phyloP scores from a whole-genome alignment of 2,329 filamentous ascomycete species.

The Pseudogymnoascus sp. region DNA sequence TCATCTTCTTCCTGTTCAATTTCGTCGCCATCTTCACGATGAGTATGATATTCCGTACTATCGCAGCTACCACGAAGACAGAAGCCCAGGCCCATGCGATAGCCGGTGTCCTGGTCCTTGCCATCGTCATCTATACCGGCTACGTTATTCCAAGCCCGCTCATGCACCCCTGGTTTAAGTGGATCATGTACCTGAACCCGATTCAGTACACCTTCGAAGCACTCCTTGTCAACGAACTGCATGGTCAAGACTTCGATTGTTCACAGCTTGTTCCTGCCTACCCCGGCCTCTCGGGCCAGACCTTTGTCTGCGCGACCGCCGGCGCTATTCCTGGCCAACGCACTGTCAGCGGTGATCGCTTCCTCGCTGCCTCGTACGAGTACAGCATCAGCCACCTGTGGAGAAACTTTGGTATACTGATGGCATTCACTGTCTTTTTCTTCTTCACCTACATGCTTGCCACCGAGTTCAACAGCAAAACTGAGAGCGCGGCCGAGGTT shows the following conservation, averaged over 20 bases:
- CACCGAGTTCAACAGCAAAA: conserved; percentile 55
- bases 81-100: conserved; percentile 54
- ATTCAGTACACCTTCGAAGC: conserved; percentile 72
- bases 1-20: conserved; percentile 73
- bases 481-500: conserved; percentile 68
- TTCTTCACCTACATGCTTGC: conserved; percentile 52
- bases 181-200: conserved; percentile 69
- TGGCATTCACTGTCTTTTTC: conserved; percentile 57
- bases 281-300: conserved; percentile 16
- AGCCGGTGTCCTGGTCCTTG: conserved; percentile 38
- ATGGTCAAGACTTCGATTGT: conserved; percentile 12
- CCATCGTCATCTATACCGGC: conserved; percentile 23
- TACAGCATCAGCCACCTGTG: conserved; percentile 54
- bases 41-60: conserved; percentile 77
- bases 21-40: conserved; percentile 66
- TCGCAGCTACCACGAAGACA: conserved; percentile 64
- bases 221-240: conserved; percentile 74
- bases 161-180: conserved; percentile 73
- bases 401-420: conserved; percentile 61
- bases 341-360: conserved; percentile 49
- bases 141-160: conserved; percentile 35
- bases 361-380: conserved; percentile 43
- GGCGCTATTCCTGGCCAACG: conserved; percentile 45
- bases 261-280: conserved; percentile 20
- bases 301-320: conserved; percentile 48